Evolutionary conservation across 495 filamentous ascomycete species (phyloP).

Genomic region (Bryoglossum gracile): DNA sequence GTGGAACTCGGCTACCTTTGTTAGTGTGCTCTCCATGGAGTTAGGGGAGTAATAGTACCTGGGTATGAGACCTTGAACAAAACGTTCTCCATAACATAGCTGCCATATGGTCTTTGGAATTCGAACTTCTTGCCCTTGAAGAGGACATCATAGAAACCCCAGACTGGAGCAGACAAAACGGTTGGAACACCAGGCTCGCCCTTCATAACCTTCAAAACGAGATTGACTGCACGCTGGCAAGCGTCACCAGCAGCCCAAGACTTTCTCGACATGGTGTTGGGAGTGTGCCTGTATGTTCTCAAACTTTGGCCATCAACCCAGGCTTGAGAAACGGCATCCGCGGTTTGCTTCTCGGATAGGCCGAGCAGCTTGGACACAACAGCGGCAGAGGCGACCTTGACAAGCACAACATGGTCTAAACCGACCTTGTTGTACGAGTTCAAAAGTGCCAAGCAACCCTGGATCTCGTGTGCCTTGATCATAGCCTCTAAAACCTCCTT

Average conservation of each 20-base stretch:
- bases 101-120: slow-evolving; percentile 93
- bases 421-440: slow-evolving; percentile 99
- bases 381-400: slow-evolving; percentile 94
- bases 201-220: slow-evolving; percentile 86
- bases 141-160: slow-evolving; percentile 98
- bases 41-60: too few relatives aligned
- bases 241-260: slow-evolving; percentile 98
- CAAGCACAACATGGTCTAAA: slow-evolving; percentile 92
- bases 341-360: slow-evolving; percentile 79
- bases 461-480: slow-evolving; percentile 99
- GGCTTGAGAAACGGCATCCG: slow-evolving; percentile 91
- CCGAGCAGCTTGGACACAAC: slow-evolving; percentile 93
- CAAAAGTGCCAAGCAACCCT: slow-evolving; percentile 91
- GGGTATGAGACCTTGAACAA: slow-evolving; percentile 99
- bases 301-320: slow-evolving; percentile 96
- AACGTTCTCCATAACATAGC: slow-evolving; percentile 99
- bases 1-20: slow-evolving; percentile 80
- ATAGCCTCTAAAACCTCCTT: slow-evolving; percentile 92
- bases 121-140: slow-evolving; percentile 94
- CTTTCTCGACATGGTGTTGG: slow-evolving; percentile 99
- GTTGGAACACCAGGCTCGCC: slow-evolving; percentile 88
- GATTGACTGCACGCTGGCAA: slow-evolving; percentile 92
- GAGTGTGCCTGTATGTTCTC: slow-evolving; percentile 92
- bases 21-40: slow-evolving; percentile 16
- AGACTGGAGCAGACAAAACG: slow-evolving; percentile 84